A percentile compares a stretch with the other conserved stretches of the same genome.
Evolutionary conservation across 441 rosid species (phyloP).

Genomic region (Gossypium schwendimanii): DNA sequence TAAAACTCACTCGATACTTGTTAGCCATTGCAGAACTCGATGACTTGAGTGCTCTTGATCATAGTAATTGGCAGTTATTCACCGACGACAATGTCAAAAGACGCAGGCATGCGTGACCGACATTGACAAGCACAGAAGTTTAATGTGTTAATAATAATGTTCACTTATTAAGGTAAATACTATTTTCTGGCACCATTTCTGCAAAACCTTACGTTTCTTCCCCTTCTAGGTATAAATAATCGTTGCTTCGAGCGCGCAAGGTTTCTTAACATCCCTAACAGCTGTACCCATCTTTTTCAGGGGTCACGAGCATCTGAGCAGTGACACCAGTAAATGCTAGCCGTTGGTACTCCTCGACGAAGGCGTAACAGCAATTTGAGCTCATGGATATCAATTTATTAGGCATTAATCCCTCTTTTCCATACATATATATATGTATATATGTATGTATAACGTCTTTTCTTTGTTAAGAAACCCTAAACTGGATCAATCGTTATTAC

Average conservation of each 20-base stretch:
- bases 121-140: slow-evolving; percentile 4
- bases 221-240: not conserved
- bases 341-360: not conserved
- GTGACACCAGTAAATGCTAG: not conserved
- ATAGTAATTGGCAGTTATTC: slow-evolving; percentile 64
- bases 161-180: not conserved
- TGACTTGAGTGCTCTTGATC: slow-evolving; percentile 67
- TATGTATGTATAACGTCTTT: not conserved
- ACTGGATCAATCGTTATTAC: not conserved
- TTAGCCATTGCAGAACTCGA: slow-evolving; percentile 79
- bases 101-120: slow-evolving; percentile 53
- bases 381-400: not conserved
- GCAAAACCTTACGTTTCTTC: not conserved
- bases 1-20: slow-evolving; percentile 76
- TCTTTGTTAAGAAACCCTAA: not conserved
- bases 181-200: not conserved
- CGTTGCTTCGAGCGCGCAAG: not conserved
- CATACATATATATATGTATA: not conserved
- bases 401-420: not conserved
- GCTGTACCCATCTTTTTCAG: not conserved
- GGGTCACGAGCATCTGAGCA: not conserved
- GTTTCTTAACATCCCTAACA: not conserved
- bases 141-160: slow-evolving; percentile 2
- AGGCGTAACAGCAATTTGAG: not conserved
- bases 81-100: slow-evolving; percentile 56